These are phyloP conservation scores for Scedosporium apiospermum DNA, from an alignment of 2,329 filamentous ascomycete genomes.

Conservation along the genomic window DNA sequence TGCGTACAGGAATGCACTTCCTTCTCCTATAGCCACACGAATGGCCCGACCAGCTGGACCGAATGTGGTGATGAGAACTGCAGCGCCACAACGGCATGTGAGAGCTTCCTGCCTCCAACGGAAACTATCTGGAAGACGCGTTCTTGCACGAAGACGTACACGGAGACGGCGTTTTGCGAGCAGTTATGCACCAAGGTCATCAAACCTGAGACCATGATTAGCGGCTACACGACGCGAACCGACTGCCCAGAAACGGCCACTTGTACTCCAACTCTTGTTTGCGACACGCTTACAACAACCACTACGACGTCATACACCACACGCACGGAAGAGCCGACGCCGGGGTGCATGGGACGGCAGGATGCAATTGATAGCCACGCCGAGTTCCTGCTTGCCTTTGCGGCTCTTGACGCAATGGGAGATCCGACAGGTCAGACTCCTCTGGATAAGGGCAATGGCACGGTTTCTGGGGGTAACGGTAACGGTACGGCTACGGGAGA, in stretches of 20 bases:
- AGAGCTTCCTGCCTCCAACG: neutral
- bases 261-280: neutral
- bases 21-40: neutral
- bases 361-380: neutral
- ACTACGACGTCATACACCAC: constrained; percentile 5
- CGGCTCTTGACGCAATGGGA: neutral
- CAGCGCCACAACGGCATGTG: neutral
- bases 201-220: neutral
- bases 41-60: neutral
- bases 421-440: neutral
- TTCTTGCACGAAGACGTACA: constrained; percentile 2
- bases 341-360: neutral
- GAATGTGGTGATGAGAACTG: constrained; percentile 1
- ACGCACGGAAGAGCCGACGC: neutral
- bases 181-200: constrained; percentile 1
- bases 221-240: constrained; percentile 1
- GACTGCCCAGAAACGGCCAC: neutral
- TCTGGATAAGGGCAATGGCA: no score
- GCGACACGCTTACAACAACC: neutral
- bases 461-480: neutral
- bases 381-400: neutral
- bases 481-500: neutral
- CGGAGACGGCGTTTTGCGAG: neutral
- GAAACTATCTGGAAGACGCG: constrained; percentile 1
- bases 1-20: constrained; percentile 3